Conservation (phyloP, 192 early-diverging fungal species). For the Backusella macrospora region DNA sequence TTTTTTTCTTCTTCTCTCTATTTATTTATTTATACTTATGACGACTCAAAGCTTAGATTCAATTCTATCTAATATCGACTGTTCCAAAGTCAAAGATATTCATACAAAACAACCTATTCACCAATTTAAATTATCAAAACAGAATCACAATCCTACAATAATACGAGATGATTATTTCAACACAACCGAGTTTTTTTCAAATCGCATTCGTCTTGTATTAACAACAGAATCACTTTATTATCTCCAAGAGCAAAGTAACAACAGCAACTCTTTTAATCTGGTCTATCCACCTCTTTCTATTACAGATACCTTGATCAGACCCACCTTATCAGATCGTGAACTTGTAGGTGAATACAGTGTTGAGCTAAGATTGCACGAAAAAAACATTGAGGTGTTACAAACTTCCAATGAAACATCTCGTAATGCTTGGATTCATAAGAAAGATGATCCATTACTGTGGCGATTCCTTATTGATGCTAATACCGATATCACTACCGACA, state of each 20-base stretch:
- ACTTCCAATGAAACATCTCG: not conserved
- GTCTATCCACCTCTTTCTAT: not conserved
- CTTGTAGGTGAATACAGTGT: conserved; percentile 2
- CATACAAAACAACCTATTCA: not conserved
- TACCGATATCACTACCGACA: too few relatives aligned
- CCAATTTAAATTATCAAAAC: not conserved
- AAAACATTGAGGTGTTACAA: not conserved
- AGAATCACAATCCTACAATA: not conserved
- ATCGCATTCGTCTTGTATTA: conserved; percentile 9
- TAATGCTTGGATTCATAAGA: conserved; percentile 2
- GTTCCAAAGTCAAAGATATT: conserved; percentile 1
- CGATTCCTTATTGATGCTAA: not conserved
- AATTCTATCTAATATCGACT: conserved; percentile 10
- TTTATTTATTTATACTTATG: not conserved
- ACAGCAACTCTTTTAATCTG: not conserved
- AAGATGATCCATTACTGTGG: conserved; percentile 2
- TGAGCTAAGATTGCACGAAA: conserved; percentile 9
- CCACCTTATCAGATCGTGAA: conserved; percentile 5
- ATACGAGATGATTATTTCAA: conserved; percentile 12
- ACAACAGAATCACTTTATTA: conserved; percentile 2
- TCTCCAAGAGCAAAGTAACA: not conserved
- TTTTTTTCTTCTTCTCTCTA: not conserved
- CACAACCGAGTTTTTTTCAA: not conserved
- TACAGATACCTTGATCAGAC: conserved; percentile 2
- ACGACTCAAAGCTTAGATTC: not conserved